These are phyloP conservation scores for Colletotrichum trifolii DNA, from an alignment of 2,329 filamentous ascomycete genomes.

Conservation along the genomic window DNA sequence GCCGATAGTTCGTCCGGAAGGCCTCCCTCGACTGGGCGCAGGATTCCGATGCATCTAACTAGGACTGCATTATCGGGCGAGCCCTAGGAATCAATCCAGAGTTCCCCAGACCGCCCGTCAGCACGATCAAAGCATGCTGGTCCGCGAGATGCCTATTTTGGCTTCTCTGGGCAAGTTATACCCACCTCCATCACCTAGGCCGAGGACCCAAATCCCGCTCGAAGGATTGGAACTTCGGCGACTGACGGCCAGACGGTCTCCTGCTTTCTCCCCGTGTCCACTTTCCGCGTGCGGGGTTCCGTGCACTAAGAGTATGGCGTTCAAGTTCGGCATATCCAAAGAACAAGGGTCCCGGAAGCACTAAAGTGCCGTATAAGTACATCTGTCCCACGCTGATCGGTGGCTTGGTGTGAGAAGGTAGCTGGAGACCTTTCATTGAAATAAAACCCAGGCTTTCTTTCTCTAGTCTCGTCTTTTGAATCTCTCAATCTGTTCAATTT, in stretches of 20 bases:
- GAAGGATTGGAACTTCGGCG: slow-evolving; percentile 13
- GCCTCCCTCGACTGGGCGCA: too few species aligned
- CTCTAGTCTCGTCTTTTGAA: background rate
- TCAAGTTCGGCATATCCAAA: slow-evolving; percentile 29
- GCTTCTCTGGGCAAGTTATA: background rate
- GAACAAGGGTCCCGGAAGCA: slow-evolving; percentile 20
- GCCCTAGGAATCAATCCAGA: too few species aligned
- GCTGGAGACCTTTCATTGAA: background rate
- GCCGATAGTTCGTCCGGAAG: too few species aligned
- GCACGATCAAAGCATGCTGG: too few species aligned
- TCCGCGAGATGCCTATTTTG: too few species aligned
- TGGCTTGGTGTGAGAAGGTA: slow-evolving; percentile 21
- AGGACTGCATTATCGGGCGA: too few species aligned
- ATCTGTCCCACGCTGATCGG: slow-evolving; percentile 3
- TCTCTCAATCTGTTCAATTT: background rate
- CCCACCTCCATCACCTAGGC: slow-evolving; percentile 13
- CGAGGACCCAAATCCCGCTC: background rate
- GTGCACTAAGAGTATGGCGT: slow-evolving; percentile 28
- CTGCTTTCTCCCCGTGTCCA: slow-evolving; percentile 24
- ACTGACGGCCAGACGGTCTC: slow-evolving; percentile 5
- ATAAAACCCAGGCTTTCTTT: background rate
- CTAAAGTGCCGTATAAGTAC: background rate
- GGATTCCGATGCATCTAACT: too few species aligned
- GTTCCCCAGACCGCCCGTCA: too few species aligned
- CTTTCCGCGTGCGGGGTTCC: slow-evolving; percentile 34